Evolutionary conservation across 2,329 filamentous ascomycete species (phyloP), one percentile per base, ranked within the genome.

Genomic region (Monilinia aucupariae): DNA sequence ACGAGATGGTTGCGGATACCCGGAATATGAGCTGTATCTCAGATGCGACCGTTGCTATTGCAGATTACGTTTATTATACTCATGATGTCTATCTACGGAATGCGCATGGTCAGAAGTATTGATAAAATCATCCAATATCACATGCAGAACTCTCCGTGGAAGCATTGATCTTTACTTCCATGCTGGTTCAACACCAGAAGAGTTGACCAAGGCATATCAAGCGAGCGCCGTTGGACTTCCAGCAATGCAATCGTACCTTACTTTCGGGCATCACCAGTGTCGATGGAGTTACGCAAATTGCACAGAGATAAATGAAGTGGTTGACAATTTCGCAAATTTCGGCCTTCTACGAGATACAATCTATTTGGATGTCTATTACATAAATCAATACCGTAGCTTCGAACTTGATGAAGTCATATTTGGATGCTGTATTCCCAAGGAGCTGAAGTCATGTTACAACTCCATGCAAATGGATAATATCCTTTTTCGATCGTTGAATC

Each of bases 231-330:
- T 87, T 59, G 90, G 90, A 0, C 77, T 90, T 6, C 90, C 90
- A 1, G 86, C 86, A 0, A 86, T 93, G 84, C 88, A 92, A 71
- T 86, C 89, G 68, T 94, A 94, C 76, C 93, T 85, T 80, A 85
- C 87, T 0, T 85, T 96, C 65, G 91, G 91, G 0, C 93, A 82
- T 72, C 91, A 96, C 68, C 90, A 96, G 73, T 93, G 90, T 69
- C 82, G 89, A 64, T 94, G 90, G 86, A 91, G 90, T 0, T 94
- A 94, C 73, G 77, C 81, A 47, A 91, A 90, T 69, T 91, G 88
- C 85, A 82, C 83, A 1, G 80, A 84, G 34, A 71, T 91, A 3
- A 81, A 87, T 66, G 82, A 85, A 56, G 86, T 90, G 1, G 81
- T 90, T 6, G 82, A 84, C 64, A 86, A 84, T 73, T 90, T 90